Percentiles rank a stretch among this genome's conserved stretches.
Evolutionary conservation across 2,329 filamentous ascomycete genomes (phyloP).

Genomic region (Neonectria sp.): DNA sequence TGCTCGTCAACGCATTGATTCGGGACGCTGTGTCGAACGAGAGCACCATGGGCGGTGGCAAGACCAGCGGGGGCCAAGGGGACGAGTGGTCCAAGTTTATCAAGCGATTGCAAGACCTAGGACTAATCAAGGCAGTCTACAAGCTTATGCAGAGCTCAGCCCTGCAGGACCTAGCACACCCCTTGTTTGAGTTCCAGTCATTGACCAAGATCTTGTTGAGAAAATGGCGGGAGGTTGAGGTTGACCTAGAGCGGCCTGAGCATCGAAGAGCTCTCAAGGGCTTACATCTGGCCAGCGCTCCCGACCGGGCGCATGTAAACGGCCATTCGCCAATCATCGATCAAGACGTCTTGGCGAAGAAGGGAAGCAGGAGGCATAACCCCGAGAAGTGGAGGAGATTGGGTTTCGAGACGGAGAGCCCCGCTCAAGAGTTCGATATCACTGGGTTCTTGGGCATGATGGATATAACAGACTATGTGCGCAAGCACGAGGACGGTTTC

Average conservation of each 20-base stretch:
- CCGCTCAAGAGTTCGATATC: constrained; percentile 85
- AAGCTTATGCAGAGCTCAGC: constrained; percentile 95
- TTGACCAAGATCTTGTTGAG: constrained; percentile 89
- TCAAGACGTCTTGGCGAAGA: constrained; percentile 59
- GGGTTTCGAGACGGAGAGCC: constrained; percentile 92
- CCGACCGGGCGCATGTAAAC: constrained; percentile 65
- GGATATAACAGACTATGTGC: constrained; percentile 95
- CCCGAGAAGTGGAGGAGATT: constrained; percentile 94
- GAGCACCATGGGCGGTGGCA: constrained; percentile 59
- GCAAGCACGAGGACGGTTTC: constrained; percentile 92
- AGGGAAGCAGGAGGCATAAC: constrained; percentile 80
- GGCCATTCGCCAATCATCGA: constrained; percentile 56
- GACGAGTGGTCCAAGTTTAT: constrained; percentile 97
- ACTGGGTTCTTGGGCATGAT: constrained; percentile 96
- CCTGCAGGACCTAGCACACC: constrained; percentile 90
- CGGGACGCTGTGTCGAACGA: constrained; percentile 89
- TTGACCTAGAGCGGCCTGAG: constrained; percentile 90
- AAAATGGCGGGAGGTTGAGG: constrained; percentile 88
- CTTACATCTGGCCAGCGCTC: constrained; percentile 85
- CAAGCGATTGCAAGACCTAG: constrained; percentile 92
- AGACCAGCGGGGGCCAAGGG: constrained; percentile 47
- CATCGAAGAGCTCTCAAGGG: constrained; percentile 90
- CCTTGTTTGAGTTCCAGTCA: constrained; percentile 92
- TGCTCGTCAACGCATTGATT: constrained; percentile 96
- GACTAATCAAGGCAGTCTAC: constrained; percentile 93